These are phyloP conservation scores for Paramecium caudatum DNA, from an alignment of 73 alveolate genomes.

Conservation along the genomic window DNA sequence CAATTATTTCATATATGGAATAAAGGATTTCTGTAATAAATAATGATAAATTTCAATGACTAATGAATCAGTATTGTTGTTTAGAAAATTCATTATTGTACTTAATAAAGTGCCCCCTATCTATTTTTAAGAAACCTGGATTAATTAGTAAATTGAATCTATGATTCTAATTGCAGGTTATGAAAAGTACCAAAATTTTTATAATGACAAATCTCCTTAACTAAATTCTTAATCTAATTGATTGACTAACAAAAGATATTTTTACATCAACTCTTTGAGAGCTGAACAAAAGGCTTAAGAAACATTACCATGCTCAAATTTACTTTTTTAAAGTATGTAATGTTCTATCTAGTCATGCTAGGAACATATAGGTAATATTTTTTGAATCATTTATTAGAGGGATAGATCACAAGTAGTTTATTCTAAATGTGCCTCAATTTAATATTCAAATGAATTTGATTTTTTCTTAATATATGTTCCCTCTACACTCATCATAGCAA, in stretches of 20 bases:
- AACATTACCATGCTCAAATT: constrained; percentile 93
- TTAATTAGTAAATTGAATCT: constrained; percentile 88
- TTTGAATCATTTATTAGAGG: constrained; percentile 86
- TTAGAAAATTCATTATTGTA: constrained; percentile 86
- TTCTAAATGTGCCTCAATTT: constrained; percentile 94
- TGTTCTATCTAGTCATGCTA: constrained; percentile 90
- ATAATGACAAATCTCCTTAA: constrained; percentile 88
- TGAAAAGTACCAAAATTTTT: constrained; percentile 95
- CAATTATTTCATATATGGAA: constrained; percentile 92
- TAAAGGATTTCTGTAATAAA: constrained; percentile 90
- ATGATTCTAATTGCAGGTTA: constrained; percentile 93
- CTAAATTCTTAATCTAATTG: constrained; percentile 94
- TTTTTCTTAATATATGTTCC: constrained; percentile 93
- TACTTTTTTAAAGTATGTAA: constrained; percentile 85
- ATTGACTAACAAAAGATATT: constrained; percentile 92
- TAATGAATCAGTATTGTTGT: constrained; percentile 90
- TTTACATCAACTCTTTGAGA: constrained; percentile 89
- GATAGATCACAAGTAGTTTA: constrained; percentile 97
- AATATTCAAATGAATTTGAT: constrained; percentile 74
- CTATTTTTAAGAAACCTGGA: constrained; percentile 85
- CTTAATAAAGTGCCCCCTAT: constrained; percentile 97
- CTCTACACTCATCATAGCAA: constrained; percentile 94
- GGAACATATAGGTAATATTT: constrained; percentile 92
- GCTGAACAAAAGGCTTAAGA: constrained; percentile 95
- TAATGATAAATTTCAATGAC: constrained; percentile 87